These are phyloP conservation scores for Trichomonascaceae sp. DNA, from an alignment of 1,139 yeast species.

Conservation along the genomic window DNA sequence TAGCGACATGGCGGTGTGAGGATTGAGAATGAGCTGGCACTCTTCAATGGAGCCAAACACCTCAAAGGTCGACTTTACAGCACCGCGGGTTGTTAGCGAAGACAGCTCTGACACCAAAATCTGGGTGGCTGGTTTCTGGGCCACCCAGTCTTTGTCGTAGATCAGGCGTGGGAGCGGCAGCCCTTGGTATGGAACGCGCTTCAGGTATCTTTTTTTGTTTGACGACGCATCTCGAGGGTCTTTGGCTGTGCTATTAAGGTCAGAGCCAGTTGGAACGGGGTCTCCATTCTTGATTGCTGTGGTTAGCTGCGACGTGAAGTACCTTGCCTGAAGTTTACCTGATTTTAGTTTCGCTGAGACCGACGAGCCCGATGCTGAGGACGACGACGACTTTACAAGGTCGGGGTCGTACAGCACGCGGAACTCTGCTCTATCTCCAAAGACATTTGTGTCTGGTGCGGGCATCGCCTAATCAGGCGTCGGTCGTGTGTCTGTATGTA, in stretches of 20 bases:
- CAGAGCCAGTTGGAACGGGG: too few relatives aligned
- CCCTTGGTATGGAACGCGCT: constrained; percentile 21
- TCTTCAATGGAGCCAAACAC: constrained; percentile 49
- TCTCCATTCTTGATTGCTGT: too few relatives aligned
- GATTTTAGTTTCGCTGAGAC: too few relatives aligned
- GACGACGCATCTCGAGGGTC: not conserved
- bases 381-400: too few relatives aligned
- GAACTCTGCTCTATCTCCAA: too few relatives aligned
- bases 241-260: constrained; percentile 5
- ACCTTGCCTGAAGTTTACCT: too few relatives aligned
- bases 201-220: constrained; percentile 1
- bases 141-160: constrained; percentile 56
- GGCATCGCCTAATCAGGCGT: too few relatives aligned
- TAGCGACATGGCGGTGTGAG: constrained; percentile 65
- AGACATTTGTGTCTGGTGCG: too few relatives aligned
- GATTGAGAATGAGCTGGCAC: constrained; percentile 53
- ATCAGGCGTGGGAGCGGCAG: constrained; percentile 40
- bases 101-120: constrained; percentile 56
- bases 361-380: too few relatives aligned
- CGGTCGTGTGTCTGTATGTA: too few relatives aligned
- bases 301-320: constrained; percentile 15
- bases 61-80: constrained; percentile 40
- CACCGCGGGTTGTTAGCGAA: constrained; percentile 33
- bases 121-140: constrained; percentile 62
- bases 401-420: too few relatives aligned